Base-by-base conservation (phyloP, 257 asterid genomes). In the Verbascum thapsus region DNA sequence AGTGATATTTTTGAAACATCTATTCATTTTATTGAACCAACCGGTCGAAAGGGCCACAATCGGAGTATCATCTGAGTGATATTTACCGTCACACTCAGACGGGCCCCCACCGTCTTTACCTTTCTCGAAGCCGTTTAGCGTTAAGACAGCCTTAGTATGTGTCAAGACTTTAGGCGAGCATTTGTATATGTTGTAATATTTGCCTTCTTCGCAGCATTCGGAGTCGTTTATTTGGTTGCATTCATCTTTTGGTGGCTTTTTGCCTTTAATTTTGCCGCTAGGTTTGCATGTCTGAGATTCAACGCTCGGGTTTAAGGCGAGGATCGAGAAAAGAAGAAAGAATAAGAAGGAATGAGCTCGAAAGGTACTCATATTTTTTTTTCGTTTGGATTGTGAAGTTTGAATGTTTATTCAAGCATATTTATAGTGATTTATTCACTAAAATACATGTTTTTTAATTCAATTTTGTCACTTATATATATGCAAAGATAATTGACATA, bases 81-180 rank as follows among this genome's bases (percentile, higher is more conserved):
- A 83, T 8, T 80, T 61, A 22, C 60, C 42, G 64, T 79, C 81
- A 10, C 88, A 79, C 41, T 69, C 78, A 5, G 84, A 73, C 0
- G 78, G 80, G 4, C 79, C 84, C 1, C 91, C 82, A 1, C 88
- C 84, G 18, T 81, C 85, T 6, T 66, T 72, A 0, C 82, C 80
- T 39, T 75, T 57, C 61, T 73, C 68, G n/a, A 83, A 78, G 17
- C 84, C 70, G 10, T 83, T 79, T 32, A 77, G 55, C 0, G 90
- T 80, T 4, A 78, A 71, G 53, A 74, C 73, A 3, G 79, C 90
- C 8, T 59, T 75, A 0, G 82, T 77, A 11, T 45, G 44, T 16
- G 30, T 53, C 2, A 70, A 41, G 10, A 76, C 70, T 0, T 61
- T 2, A 2, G 78, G 82, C 1, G 81, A 81, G 64, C 84, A 78